Base-by-base conservation (phyloP, 2,329 filamentous ascomycete genomes). In the Cytospora leucostoma region DNA sequence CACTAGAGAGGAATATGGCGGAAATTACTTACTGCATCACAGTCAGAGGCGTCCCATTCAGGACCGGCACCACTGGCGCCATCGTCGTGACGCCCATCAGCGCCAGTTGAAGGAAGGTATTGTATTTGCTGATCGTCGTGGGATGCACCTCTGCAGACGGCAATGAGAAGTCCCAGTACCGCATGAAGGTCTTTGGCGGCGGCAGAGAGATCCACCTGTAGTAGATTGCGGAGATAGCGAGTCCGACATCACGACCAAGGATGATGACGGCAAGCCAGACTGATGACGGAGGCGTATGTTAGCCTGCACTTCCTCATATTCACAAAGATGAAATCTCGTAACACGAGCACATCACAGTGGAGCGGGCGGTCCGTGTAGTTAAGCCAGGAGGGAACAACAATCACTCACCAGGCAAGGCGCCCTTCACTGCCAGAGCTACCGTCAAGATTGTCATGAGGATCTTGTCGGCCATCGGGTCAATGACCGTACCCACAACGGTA, bases 391-490 rank as follows among this genome's bases (percentile, higher is more conserved):
- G 44, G 61, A 21, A 55, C 13, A 47, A 50, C 1, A n/a, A n/a
- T 53, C 37, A 79, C 86, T 69, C 79, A 93, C 90, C 79, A 64
- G 94, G 93, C 57, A 99, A 81, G 15, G 87, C 84, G 4, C 92
- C 93, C 70, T 97, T 93, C 66, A 90, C 82, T 4, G 93, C 93
- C 52, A 98, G 78, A 68, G 91, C 93, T 13, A 94, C 88, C 0
- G 94, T 96, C 70, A 96, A 77, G 63, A 97, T 87, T 0, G 94
- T 97, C 95, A 99, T 98, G 67, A 99, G 84, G 10, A 87, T 85
- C 79, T 99, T 99, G 77, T 99, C 95, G 3, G 95, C 95, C 90
- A 97, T 95, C 7, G 95, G 95, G 72, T 97, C 93, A 66, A 99
- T 92, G 35, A 99, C 87, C 61, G 92, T 96, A 61, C 95, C 95